Percentiles rank a stretch among this genome's conserved stretches.
phyloP scores from a whole-genome alignment of 257 asterid genomes.

The Solanum chilense region DNA sequence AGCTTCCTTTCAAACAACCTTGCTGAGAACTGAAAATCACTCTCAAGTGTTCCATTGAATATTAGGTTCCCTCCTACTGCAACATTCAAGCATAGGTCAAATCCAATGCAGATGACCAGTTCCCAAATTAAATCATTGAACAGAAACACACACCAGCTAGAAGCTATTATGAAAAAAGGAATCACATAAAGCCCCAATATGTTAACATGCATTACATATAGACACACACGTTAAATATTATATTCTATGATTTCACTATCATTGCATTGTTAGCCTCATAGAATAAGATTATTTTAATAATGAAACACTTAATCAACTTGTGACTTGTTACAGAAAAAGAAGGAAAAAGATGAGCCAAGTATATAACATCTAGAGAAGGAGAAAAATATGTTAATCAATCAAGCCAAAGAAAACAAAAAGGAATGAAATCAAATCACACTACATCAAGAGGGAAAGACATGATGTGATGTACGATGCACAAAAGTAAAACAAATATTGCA shows the following conservation, averaged over 20 bases:
- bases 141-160: neutral
- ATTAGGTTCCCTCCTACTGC: constrained; percentile 78
- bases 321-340: too few species aligned
- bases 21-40: constrained; percentile 29
- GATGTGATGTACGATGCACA: too few species aligned
- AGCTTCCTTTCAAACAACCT: constrained; percentile 71
- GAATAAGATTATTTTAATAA: too few species aligned
- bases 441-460: too few species aligned
- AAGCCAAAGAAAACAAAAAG: too few species aligned
- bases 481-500: too few species aligned
- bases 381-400: too few species aligned
- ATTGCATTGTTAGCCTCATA: neutral
- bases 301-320: too few species aligned
- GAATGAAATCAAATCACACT: too few species aligned
- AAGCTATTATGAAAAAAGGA: neutral
- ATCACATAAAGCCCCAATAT: neutral
- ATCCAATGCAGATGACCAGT: neutral
- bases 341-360: too few species aligned
- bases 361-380: too few species aligned
- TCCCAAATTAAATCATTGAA: neutral
- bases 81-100: constrained; percentile 11
- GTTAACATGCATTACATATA: neutral
- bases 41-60: constrained; percentile 53
- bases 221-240: too few species aligned
- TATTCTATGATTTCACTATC: neutral